Evolutionary conservation across 2,329 filamentous ascomycete species (phyloP), one percentile per base, ranked within the genome.

Genomic region (Leptographium flavum): DNA sequence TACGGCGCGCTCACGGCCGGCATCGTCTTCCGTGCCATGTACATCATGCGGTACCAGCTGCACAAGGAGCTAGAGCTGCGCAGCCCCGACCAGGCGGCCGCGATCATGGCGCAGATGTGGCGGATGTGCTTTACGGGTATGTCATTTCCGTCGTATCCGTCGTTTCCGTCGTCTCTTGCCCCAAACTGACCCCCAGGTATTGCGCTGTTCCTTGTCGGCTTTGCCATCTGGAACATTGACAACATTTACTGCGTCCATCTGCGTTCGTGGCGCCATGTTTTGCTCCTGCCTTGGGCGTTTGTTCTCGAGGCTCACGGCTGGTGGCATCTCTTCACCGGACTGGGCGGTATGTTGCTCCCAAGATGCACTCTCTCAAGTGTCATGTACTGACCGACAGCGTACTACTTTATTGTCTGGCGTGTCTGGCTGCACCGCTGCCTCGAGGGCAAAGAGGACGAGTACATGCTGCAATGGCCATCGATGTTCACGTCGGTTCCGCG

Each of bases 351-450:
- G 58, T 47, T 8, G 15, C 21, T 17, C 7, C 27, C n/a, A n/a
- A n/a, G n/a, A n/a, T n/a, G n/a, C n/a, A n/a, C n/a, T n/a, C n/a
- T n/a, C n/a, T n/a, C n/a, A n/a, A n/a, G n/a, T n/a, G n/a, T n/a
- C n/a, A n/a, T n/a, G 32, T 37, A 21, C 30, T 35, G 33, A 48
- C 43, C 22, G 1, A 33, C 46, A 58, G 85, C 85, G 15, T 93
- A 93, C 60, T 83, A 81, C 57, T 87, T 90, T 58, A 86, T 93
- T 53, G 68, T 78, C 14, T 93, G 86, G 85, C 81, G 84, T 4
- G 78, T 88, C 23, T 90, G 84, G 81, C 69, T 92, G 17, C 75
- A 84, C 35, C 79, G 82, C 50, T 87, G 83, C 54, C 65, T 92
- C 42, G 84, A 87, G 50, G 76, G 78, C 4, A 71, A 71, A 39